phyloP scores from a whole-genome alignment of 352 stramenopile species.

The Globisporangium cylindrosporum region DNA sequence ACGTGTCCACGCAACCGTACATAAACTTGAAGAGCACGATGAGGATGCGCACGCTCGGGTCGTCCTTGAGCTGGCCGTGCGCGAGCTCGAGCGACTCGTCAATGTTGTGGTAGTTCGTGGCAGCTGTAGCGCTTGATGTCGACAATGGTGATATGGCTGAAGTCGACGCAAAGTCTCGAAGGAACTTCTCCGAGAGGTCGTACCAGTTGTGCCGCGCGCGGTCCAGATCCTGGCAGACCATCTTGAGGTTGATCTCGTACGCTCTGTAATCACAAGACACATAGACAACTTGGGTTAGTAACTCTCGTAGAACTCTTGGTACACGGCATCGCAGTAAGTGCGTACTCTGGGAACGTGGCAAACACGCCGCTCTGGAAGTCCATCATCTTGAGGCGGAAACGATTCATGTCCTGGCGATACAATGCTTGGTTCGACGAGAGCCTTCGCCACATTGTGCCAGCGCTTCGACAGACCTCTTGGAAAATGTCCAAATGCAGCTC shows the following conservation, averaged over 20 bases:
- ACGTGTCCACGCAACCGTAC: constrained; percentile 77
- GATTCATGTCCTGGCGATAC: constrained; percentile 29
- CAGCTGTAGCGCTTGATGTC: background rate
- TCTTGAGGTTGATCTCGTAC: constrained; percentile 71
- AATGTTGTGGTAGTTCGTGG: constrained; percentile 35
- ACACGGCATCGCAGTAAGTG: background rate
- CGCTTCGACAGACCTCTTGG: constrained; percentile 52
- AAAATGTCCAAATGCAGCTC: constrained; percentile 70
- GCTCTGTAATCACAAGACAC: constrained; percentile 28
- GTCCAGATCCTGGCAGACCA: constrained; percentile 52
- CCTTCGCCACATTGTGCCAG: constrained; percentile 36
- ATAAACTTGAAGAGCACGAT: constrained; percentile 76
- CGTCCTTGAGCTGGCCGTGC: constrained; percentile 15
- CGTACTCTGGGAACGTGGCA: constrained; percentile 63
- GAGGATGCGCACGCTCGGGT: constrained; percentile 24
- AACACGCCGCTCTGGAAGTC: constrained; percentile 61
- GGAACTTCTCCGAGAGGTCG: constrained; percentile 47
- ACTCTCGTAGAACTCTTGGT: background rate
- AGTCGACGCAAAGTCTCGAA: constrained; percentile 28
- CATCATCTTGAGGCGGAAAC: constrained; percentile 58
- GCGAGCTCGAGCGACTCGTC: constrained; percentile 40
- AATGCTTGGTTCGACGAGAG: constrained; percentile 15
- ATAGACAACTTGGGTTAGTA: background rate
- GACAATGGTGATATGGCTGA: constrained; percentile 2
- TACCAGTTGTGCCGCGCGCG: constrained; percentile 50